Conservation (phyloP, 164 flowering plant genomes). For the Annona squamosa region DNA sequence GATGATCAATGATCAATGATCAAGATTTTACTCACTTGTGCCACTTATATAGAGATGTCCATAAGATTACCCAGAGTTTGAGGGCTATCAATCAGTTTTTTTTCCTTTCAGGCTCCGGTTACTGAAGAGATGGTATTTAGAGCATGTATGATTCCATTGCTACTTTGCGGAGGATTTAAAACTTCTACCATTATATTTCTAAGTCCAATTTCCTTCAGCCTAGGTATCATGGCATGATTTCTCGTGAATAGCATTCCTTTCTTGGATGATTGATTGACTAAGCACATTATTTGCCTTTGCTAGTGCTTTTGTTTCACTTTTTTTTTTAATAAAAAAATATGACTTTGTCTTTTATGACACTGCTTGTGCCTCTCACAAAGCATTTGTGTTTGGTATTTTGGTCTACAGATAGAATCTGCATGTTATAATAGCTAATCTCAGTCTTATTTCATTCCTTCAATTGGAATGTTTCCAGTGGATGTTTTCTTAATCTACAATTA, state of each 20-base stretch:
- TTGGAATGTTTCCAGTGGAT: no score
- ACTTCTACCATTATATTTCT: constrained; percentile 46
- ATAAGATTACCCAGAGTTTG: neutral
- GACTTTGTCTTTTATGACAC: neutral
- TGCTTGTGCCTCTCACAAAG: neutral
- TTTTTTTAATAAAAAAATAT: neutral
- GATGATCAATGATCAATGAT: neutral
- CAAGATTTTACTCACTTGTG: neutral
- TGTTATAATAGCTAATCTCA: no score
- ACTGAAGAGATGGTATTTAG: constrained; percentile 95
- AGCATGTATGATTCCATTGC: constrained; percentile 93
- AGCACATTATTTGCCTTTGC: neutral
- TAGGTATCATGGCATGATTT: constrained; percentile 42
- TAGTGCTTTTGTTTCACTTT: neutral
- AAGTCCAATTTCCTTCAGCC: constrained; percentile 87
- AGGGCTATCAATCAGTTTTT: neutral
- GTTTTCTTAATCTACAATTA: no score
- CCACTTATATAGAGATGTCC: neutral
- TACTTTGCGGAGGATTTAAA: constrained; percentile 82
- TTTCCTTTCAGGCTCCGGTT: constrained; percentile 64
- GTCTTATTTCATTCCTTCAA: no score
- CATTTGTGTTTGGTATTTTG: neutral
- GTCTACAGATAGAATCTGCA: no score
- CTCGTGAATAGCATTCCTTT: neutral
- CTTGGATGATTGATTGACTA: neutral